phyloP scores from a whole-genome alignment of 495 filamentous ascomycete species.

The Penicillium soppii region DNA sequence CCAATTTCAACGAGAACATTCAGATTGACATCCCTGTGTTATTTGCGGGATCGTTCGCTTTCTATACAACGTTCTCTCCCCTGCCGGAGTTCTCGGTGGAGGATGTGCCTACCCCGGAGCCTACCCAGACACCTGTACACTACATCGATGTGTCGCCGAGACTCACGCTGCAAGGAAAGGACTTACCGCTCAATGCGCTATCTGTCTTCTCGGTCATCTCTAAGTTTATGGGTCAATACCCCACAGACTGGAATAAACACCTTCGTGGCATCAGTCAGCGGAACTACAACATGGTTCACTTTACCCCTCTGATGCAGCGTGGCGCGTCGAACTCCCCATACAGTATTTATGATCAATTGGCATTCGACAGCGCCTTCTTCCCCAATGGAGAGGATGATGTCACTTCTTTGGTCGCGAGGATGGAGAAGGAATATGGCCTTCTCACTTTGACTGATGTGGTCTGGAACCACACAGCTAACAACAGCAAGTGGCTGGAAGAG shows the following conservation, averaged over 20 bases:
- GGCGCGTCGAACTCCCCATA: constrained; percentile 95
- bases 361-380: constrained; percentile 80
- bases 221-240: constrained; percentile 95
- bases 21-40: constrained; percentile 84
- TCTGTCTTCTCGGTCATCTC: constrained; percentile 94
- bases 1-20: constrained; percentile 89
- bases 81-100: constrained; percentile 73
- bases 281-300: constrained; percentile 99
- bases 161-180: constrained; percentile 66
- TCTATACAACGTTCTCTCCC: constrained; percentile 90
- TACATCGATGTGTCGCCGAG: constrained; percentile 92
- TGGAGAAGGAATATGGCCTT: constrained; percentile 82
- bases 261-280: constrained; percentile 80
- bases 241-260: constrained; percentile 84
- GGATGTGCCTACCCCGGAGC: constrained; percentile 46
- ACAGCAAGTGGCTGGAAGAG: constrained; percentile 89
- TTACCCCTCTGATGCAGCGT: constrained; percentile 87
- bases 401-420: constrained; percentile 67
- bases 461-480: constrained; percentile 96
- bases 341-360: constrained; percentile 88
- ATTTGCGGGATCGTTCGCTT: constrained; percentile 87
- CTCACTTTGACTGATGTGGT: constrained; percentile 95
- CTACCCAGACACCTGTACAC: constrained; percentile 69
- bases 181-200: constrained; percentile 78
- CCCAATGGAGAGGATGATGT: constrained; percentile 87